Conservation (phyloP, 148 eudicot genomes). For the Rhododendron kiyosumense region DNA sequence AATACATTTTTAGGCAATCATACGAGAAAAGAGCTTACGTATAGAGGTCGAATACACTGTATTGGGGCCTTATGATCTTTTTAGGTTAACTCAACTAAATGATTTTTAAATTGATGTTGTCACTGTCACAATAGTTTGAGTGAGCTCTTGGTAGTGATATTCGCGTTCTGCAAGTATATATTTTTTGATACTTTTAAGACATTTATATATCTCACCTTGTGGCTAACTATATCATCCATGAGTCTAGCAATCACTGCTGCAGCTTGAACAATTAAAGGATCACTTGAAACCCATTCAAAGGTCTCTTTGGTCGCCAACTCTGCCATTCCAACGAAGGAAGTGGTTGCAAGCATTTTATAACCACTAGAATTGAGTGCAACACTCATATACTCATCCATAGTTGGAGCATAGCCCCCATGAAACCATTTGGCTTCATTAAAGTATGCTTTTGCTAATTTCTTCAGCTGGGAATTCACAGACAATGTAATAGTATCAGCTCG, state of each 20-base stretch:
- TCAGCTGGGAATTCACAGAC: constrained; percentile 15
- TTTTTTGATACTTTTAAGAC: not conserved
- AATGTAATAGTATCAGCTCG: not conserved
- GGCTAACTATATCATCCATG: constrained; percentile 33
- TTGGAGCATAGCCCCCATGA: constrained; percentile 24
- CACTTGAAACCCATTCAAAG: constrained; percentile 33
- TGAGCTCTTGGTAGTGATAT: not conserved
- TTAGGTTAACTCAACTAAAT: too few species aligned
- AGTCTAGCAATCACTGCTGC: constrained; percentile 22
- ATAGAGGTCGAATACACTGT: too few species aligned
- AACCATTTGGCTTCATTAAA: constrained; percentile 39
- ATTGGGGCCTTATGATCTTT: too few species aligned
- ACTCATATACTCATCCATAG: constrained; percentile 38
- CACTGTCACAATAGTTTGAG: not conserved
- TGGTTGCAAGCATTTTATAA: constrained; percentile 12
- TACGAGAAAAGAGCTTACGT: too few species aligned
- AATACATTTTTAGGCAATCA: too few species aligned
- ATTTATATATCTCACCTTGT: constrained; percentile 20
- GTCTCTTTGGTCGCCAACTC: constrained; percentile 25
- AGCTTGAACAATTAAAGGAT: constrained; percentile 27
- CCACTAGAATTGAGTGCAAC: constrained; percentile 16
- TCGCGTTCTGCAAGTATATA: too few species aligned
- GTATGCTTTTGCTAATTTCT: constrained; percentile 18
- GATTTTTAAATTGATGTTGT: too few species aligned
- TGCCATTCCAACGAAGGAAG: constrained; percentile 32